phyloP scores from a whole-genome alignment of 2,329 filamentous ascomycete species.

The Penicillium sumatraense region DNA sequence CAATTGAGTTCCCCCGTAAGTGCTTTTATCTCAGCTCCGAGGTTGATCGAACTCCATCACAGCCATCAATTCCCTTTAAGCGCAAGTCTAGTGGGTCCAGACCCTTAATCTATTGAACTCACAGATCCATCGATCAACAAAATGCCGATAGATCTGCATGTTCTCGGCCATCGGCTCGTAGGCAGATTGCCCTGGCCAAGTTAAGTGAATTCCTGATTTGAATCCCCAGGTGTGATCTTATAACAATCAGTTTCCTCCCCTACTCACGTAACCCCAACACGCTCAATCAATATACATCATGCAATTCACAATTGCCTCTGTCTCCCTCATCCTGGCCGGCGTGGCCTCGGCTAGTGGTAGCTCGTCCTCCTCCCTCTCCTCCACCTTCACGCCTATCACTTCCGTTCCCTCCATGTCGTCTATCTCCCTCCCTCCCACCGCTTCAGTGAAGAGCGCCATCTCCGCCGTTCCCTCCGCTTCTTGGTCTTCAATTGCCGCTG shows the following conservation, averaged over 20 bases:
- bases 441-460: not conserved
- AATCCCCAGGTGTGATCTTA: too few relatives aligned
- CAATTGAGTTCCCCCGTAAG: too few relatives aligned
- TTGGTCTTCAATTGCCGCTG: not conserved
- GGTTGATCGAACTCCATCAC: not conserved
- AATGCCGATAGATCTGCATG: not conserved
- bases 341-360: not conserved
- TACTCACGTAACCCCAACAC: too few relatives aligned
- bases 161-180: not conserved
- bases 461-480: not conserved
- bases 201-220: too few relatives aligned
- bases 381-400: not conserved
- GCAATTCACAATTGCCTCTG: not conserved
- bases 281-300: not conserved
- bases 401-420: not conserved
- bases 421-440: not conserved
- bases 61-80: too few relatives aligned
- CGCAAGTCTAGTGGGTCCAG: not conserved
- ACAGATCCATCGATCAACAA: not conserved
- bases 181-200: not conserved
- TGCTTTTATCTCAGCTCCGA: too few relatives aligned
- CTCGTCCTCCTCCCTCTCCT: not conserved
- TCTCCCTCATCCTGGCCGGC: constrained; percentile 1
- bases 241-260: too few relatives aligned
- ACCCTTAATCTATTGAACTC: not conserved